A percentile compares a stretch with the other conserved stretches of the same genome.
These are phyloP conservation scores for Sporothrix phasma DNA, from an alignment of 2,329 filamentous ascomycete genomes.

Conservation along the genomic window DNA sequence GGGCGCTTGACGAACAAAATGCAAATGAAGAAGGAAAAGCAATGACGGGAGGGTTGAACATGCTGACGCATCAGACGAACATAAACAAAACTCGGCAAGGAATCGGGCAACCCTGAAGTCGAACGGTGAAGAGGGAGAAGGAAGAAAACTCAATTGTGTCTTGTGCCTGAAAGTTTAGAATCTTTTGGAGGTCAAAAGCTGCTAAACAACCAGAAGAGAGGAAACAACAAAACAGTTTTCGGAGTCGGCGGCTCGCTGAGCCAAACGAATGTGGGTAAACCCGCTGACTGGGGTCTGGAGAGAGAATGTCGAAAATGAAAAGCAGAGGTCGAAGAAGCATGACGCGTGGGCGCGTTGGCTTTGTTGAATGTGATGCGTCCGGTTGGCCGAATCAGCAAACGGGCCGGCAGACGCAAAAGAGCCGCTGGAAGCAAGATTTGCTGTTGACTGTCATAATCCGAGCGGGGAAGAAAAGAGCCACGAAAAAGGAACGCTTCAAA, in stretches of 20 bases:
- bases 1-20: slow-evolving; percentile 13
- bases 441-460: slow-evolving; percentile 13
- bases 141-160: slow-evolving; percentile 5
- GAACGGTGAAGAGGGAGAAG: background rate
- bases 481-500: background rate
- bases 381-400: background rate
- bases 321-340: background rate
- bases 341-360: slow-evolving; percentile 9
- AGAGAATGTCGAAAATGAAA: background rate
- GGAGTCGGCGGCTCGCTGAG: background rate
- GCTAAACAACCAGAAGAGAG: background rate
- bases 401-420: background rate
- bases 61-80: slow-evolving; percentile 11
- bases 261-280: slow-evolving; percentile 5
- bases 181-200: background rate
- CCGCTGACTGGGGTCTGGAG: background rate
- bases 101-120: background rate
- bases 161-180: slow-evolving; percentile 7
- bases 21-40: background rate
- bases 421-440: background rate
- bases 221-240: slow-evolving; percentile 8
- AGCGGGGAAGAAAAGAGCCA: background rate
- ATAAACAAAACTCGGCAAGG: slow-evolving; percentile 15
- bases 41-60: slow-evolving; percentile 1
- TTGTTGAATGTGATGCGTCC: background rate